These are phyloP conservation scores for Zopfia rhizophila DNA, from an alignment of 2,329 filamentous ascomycete genomes.

Conservation along the genomic window DNA sequence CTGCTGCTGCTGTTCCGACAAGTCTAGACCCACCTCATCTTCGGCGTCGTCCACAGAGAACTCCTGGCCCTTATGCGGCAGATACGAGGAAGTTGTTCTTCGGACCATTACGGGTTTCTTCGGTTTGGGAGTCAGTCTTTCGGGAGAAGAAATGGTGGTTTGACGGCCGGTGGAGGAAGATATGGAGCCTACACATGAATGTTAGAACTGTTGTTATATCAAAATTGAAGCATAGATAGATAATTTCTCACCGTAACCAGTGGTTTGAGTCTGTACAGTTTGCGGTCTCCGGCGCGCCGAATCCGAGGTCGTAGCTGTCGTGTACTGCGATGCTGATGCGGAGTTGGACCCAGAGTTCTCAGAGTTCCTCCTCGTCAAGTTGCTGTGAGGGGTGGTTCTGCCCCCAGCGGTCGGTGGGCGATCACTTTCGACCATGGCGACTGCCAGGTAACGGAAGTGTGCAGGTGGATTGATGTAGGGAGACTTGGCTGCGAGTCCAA, in stretches of 20 bases:
- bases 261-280: slow-evolving; percentile 35
- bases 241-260: slow-evolving; percentile 46
- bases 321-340: slow-evolving; percentile 23
- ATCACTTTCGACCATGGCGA: slow-evolving; percentile 45
- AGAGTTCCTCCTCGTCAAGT: slow-evolving; percentile 39
- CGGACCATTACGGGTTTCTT: slow-evolving; percentile 79
- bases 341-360: slow-evolving; percentile 33
- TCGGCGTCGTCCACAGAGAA: slow-evolving; percentile 93
- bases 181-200: slow-evolving; percentile 42
- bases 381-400: slow-evolving; percentile 34
- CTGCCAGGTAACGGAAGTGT: slow-evolving; percentile 14
- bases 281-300: slow-evolving; percentile 43
- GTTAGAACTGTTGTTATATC: neutral
- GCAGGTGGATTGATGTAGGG: slow-evolving; percentile 1
- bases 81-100: slow-evolving; percentile 77
- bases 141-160: slow-evolving; percentile 26
- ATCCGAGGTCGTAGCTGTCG: slow-evolving; percentile 33
- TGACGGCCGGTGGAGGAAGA: slow-evolving; percentile 44
- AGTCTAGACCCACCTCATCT: slow-evolving; percentile 79
- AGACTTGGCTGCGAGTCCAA: slow-evolving; percentile 6
- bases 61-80: slow-evolving; percentile 82
- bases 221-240: neutral
- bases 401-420: slow-evolving; percentile 33
- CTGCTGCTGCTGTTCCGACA: slow-evolving; percentile 50
- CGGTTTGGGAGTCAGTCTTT: slow-evolving; percentile 49